A percentile compares a stretch with the other conserved stretches of the same genome.
Evolutionary conservation across 2,329 filamentous ascomycete genomes (phyloP).

Genomic region (Aspergillus bombycis): DNA sequence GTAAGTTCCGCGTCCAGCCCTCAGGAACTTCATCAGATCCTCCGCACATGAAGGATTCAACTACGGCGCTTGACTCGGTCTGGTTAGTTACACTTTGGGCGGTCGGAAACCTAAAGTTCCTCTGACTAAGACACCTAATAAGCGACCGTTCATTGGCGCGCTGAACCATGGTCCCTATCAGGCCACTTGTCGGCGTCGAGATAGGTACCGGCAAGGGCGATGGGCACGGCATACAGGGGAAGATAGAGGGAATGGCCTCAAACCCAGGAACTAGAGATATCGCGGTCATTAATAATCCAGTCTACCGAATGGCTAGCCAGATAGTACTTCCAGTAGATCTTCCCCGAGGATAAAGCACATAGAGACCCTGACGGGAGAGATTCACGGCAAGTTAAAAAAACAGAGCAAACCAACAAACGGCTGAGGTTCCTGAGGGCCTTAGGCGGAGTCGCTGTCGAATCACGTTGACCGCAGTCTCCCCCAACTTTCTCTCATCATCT

Average conservation of each 20-base stretch:
- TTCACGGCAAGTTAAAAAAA: conserved; percentile 10
- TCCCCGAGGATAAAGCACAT: conserved; percentile 1
- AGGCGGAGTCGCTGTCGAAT: conserved; percentile 23
- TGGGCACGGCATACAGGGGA: background rate
- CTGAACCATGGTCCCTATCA: conserved; percentile 14
- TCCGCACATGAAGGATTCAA: background rate
- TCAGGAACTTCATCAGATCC: background rate
- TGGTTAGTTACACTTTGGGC: background rate
- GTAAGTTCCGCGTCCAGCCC: background rate
- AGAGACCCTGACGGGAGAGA: background rate
- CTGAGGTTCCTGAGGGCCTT: conserved; percentile 5
- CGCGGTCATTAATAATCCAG: background rate
- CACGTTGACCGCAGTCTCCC: conserved; percentile 13
- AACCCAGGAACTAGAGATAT: background rate
- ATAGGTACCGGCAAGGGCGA: background rate
- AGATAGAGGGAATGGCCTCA: background rate
- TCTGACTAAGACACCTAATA: conserved; percentile 31
- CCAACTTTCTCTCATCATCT: conserved; percentile 7
- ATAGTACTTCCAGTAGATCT: background rate
- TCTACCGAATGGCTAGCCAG: background rate
- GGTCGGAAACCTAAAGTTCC: background rate
- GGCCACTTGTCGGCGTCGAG: conserved; percentile 18
- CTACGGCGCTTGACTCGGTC: background rate
- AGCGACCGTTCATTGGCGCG: conserved; percentile 29
- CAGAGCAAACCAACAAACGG: background rate